Evolutionary conservation across 768 basidiomycete species (phyloP).

Genomic region (Phaffia tasmanica): DNA sequence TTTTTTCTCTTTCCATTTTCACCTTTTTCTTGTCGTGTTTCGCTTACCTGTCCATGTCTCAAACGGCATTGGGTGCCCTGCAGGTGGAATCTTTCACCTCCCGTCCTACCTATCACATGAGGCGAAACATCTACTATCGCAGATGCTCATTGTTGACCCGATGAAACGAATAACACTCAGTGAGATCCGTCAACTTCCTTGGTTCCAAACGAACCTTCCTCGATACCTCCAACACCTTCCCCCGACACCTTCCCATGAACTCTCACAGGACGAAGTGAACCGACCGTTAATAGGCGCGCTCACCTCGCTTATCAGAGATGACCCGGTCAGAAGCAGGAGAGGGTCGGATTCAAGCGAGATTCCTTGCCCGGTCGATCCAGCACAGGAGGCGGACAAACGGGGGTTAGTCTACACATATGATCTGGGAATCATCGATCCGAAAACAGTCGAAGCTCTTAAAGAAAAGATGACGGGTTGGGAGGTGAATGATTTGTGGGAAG

Average conservation of each 20-base stretch:
- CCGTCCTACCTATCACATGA: conserved; percentile 70
- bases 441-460: conserved; percentile 73
- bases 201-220: conserved; percentile 74
- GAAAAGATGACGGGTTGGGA: conserved; percentile 59
- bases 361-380: conserved; percentile 45
- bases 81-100: conserved; percentile 77
- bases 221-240: conserved; percentile 70
- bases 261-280: conserved; percentile 26
- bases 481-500: conserved; percentile 78
- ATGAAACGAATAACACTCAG: conserved; percentile 87
- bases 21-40: conserved; percentile 37
- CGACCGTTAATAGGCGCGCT: conserved; percentile 20
- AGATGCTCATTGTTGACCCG: conserved; percentile 90
- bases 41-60: conserved; percentile 21
- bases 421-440: conserved; percentile 80
- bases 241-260: conserved; percentile 45
- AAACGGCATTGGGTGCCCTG: background rate
- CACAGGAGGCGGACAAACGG: conserved; percentile 43
- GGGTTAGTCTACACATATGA: conserved; percentile 85
- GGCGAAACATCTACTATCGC: conserved; percentile 63
- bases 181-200: conserved; percentile 81
- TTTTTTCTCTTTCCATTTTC: too few species aligned
- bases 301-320: conserved; percentile 20
- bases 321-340: background rate
- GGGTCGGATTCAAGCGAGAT: background rate